Evolutionary conservation across 2,329 filamentous ascomycete species (phyloP), one percentile per base, ranked within the genome.

Genomic region (Fusarium siculi): DNA sequence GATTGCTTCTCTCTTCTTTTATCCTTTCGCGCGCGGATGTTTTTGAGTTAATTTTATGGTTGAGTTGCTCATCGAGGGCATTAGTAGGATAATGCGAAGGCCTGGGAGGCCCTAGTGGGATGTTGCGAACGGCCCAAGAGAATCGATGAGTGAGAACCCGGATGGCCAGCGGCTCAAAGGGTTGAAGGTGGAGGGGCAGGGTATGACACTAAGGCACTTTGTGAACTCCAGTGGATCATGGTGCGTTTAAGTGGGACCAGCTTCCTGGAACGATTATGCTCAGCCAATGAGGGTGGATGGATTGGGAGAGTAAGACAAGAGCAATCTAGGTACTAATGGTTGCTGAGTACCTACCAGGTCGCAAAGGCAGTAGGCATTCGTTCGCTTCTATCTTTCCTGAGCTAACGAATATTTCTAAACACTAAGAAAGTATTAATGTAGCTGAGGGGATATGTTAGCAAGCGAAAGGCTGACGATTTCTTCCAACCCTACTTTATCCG

Each of bases 71-170:
- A 70, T 69, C 52, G 46, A 53, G 43, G 66, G 43, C 66, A 65
- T 66, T 68, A 46, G 66, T 63, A 66, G 63, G 60, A 50, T 34
- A 39, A 39, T 52, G 52, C 30, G 57, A 66, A 42, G 60, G 63
- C 67, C 59, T 71, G 55, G 54, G 63, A 49, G 61, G 46, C 58
- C 64, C 63, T 49, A 56, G 62, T 74, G 72, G 74, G 66, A 72
- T 70, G 74, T 64, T 74, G 65, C 65, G 47, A 65, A 66, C 64
- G 67, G 58, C 39, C 67, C 63, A 62, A 74, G 73, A 74, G 65
- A 57, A 53, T 69, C 56, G 47, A 47, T 58, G 46, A 57, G 21
- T 76, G 78, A 79, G 78, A 77, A 80, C 78, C 78, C 75, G 74
- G 78, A 80, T 79, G 78, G 77, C 70, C 77, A 72, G 63, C 63